A percentile compares a stretch with the other conserved stretches of the same genome.
phyloP scores from a whole-genome alignment of 768 basidiomycete species.

The Cantharellus anzutake region DNA sequence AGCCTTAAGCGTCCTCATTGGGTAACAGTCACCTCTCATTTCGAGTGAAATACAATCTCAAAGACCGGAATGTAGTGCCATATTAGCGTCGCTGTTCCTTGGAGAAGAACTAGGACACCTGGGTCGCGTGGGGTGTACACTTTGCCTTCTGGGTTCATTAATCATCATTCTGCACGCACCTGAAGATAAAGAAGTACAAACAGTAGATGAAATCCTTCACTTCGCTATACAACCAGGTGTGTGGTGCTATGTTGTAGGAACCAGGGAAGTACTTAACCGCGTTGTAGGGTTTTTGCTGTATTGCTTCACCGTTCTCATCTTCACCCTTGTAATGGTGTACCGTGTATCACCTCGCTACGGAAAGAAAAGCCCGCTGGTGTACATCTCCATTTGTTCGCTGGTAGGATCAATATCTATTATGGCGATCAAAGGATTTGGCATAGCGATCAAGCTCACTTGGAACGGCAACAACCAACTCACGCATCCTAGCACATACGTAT shows the following conservation, averaged over 20 bases:
- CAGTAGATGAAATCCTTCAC: conserved; percentile 80
- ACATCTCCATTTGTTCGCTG: conserved; percentile 90
- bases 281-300: conserved; percentile 72
- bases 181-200: conserved; percentile 80
- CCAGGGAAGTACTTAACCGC: too few species aligned
- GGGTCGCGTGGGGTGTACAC: conserved; percentile 68
- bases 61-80: conserved; percentile 34
- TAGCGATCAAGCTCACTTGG: conserved; percentile 87
- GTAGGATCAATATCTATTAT: conserved; percentile 96
- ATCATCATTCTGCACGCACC: conserved; percentile 95
- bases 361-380: conserved; percentile 72
- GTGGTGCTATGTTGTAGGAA: conserved; percentile 10
- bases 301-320: conserved; percentile 65
- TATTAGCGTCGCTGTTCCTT: conserved; percentile 83
- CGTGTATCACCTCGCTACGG: conserved; percentile 69
- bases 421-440: conserved; percentile 97
- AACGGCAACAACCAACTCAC: conserved; percentile 89
- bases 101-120: conserved; percentile 88
- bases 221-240: conserved; percentile 88
- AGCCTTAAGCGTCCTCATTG: conserved; percentile 87
- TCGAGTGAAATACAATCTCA: conserved; percentile 1
- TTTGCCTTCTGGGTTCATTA: conserved; percentile 72
- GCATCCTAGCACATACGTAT: conserved; percentile 91
- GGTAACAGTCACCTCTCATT: conserved; percentile 31
- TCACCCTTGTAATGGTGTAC: conserved; percentile 77